phyloP scores from a whole-genome alignment of 257 asterid genomes.

The Avicennia marina region DNA sequence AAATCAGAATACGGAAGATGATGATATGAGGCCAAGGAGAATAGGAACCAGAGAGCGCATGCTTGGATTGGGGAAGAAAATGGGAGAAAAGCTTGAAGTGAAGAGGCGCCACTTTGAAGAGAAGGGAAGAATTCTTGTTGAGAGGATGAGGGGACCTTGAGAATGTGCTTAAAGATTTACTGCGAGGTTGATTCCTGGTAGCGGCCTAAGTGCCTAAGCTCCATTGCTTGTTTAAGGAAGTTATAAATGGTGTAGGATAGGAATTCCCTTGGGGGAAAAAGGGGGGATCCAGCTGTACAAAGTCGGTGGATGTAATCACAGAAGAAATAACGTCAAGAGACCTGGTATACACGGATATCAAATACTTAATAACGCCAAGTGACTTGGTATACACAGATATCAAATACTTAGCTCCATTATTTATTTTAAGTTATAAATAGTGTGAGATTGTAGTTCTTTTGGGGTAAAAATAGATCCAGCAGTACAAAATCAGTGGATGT shows the following conservation, averaged over 20 bases:
- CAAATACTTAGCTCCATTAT: too few relatives aligned
- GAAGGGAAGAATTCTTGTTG: constrained; percentile 68
- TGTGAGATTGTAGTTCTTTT: too few relatives aligned
- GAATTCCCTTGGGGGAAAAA: constrained; percentile 8
- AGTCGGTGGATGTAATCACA: neutral
- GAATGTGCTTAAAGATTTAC: constrained; percentile 6
- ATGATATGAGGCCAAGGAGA: constrained; percentile 41
- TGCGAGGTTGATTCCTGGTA: too few relatives aligned
- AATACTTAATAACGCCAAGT: too few relatives aligned
- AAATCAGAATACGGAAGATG: constrained; percentile 38
- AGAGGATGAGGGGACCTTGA: constrained; percentile 71
- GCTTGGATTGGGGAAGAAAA: constrained; percentile 81
- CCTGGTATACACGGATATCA: neutral
- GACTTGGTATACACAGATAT: too few relatives aligned
- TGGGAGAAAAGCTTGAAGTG: constrained; percentile 88
- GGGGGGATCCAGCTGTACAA: constrained; percentile 9
- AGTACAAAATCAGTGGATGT: too few relatives aligned
- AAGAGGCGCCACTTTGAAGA: constrained; percentile 82
- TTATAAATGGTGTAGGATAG: constrained; percentile 15
- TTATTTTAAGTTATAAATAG: too few relatives aligned
- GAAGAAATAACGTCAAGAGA: neutral
- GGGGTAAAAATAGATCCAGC: too few relatives aligned
- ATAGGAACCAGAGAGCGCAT: constrained; percentile 60
- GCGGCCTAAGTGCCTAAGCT: too few relatives aligned
- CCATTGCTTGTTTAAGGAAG: constrained; percentile 5